Conservation (phyloP, 2,329 filamentous ascomycete genomes). For the Colletotrichum eremochloae region DNA sequence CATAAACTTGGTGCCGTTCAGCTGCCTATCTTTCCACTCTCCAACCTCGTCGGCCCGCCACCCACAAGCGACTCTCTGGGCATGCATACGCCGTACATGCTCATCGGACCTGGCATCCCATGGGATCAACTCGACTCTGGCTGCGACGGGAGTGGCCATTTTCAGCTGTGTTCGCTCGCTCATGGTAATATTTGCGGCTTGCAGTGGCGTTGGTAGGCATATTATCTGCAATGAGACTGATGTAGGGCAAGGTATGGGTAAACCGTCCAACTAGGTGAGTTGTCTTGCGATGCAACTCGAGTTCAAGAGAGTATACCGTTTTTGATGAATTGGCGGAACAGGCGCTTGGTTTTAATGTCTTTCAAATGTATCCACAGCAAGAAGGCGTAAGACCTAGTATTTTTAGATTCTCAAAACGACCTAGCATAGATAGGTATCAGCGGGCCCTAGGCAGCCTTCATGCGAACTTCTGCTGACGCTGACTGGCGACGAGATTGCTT, state of each 20-base stretch:
- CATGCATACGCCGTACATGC: slow-evolving; percentile 50
- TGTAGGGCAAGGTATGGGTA: not conserved
- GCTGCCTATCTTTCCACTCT: slow-evolving; percentile 52
- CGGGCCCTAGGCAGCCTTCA: not conserved
- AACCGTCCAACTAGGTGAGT: not conserved
- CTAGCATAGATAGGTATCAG: not conserved
- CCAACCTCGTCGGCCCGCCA: slow-evolving; percentile 57
- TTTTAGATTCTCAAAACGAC: slow-evolving; percentile 3
- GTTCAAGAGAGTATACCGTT: too few species aligned
- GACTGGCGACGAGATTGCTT: not conserved
- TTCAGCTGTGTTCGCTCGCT: not conserved
- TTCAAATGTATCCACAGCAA: not conserved
- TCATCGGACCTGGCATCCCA: slow-evolving; percentile 55
- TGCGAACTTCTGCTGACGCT: not conserved
- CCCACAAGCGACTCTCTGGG: slow-evolving; percentile 61
- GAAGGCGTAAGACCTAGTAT: not conserved
- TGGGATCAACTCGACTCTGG: slow-evolving; percentile 55
- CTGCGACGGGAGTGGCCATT: not conserved
- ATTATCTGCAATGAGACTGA: not conserved
- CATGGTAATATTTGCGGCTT: not conserved
- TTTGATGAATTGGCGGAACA: too few species aligned
- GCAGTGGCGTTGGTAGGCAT: not conserved
- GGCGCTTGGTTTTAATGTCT: not conserved
- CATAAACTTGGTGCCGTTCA: not conserved
- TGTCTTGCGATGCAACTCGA: not conserved